Base-by-base conservation (phyloP, 345 rosid genomes). In the Ceriops decandra region DNA sequence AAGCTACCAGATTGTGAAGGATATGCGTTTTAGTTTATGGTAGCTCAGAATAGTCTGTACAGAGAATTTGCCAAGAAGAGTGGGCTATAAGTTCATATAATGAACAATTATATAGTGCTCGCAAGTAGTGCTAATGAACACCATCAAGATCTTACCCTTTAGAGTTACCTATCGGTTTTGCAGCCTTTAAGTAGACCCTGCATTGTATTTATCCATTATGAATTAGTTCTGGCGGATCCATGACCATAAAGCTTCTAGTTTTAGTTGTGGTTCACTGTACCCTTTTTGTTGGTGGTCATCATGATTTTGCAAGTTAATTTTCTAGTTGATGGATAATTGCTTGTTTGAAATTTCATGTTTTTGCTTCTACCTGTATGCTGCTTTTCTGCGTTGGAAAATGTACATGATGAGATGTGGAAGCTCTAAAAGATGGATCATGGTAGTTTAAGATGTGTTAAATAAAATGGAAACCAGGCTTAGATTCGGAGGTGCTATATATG, bases 61-160 rank as follows among this genome's bases (percentile, higher is more conserved):
- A 54, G n/a, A 63, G 51, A 69, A 46, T 69, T 64, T 68, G 63
- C 58, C 7, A 4, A 26, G 59, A 72, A 68, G 71, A 73, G 71
- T 17, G 42, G 64, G 60, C 68, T 62, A 69, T 54, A 63, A 66
- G 69, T 64, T 75, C 60, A 27, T 66, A 52, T 67, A 73, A 73
- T 56, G 6, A 68, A 64, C 58, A 57, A 35, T 38, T 46, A 51
- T 63, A 56, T 60, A 66, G 31, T 61, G n/a, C 53, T 64, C 68
- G 77, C 61, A 53, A 57, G 32, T 70, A 68, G 32, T 61, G 63
- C 59, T 70, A 42, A 42, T 42, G 49, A 42, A 42, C 17, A 38
- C 62, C 38, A 27, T 63, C 60, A 21, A 58, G 33, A 62, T 66
- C 75, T 60, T 65, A 19, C 10, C 21, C 22, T 35, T 17, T 58